Conservation (phyloP, 371 early-diverging fungal species). For the Mortierella sp. region DNA sequence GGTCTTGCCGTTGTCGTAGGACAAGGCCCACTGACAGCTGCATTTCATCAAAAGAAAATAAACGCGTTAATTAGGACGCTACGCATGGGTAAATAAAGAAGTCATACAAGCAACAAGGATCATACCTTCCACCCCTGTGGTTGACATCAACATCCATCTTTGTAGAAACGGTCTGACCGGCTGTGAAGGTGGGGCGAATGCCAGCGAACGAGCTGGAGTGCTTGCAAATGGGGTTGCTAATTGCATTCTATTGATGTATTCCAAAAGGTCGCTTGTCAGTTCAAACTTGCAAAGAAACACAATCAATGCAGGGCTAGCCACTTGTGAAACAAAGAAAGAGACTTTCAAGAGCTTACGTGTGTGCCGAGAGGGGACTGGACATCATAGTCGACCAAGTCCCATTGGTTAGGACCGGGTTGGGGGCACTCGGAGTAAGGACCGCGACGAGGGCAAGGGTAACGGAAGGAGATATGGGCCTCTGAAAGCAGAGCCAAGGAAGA, state of each 20-base stretch:
- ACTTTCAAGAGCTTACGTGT: slow-evolving; percentile 18
- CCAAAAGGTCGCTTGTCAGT: background rate
- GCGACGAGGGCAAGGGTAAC: slow-evolving; percentile 56
- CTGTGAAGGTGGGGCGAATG: slow-evolving; percentile 46
- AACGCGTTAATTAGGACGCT: background rate
- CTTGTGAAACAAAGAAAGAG: background rate
- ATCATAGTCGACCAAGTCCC: slow-evolving; percentile 52
- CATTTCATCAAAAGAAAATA: background rate
- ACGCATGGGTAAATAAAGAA: background rate
- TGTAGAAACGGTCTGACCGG: slow-evolving; percentile 43
- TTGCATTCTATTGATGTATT: slow-evolving; percentile 14
- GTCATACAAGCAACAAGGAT: background rate
- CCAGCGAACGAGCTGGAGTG: slow-evolving; percentile 46
- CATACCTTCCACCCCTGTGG: slow-evolving; percentile 52
- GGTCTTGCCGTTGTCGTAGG: slow-evolving; percentile 69
- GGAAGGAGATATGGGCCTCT: slow-evolving; percentile 56
- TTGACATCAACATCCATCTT: slow-evolving; percentile 54
- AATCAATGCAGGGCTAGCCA: background rate
- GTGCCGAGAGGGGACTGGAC: slow-evolving; percentile 51
- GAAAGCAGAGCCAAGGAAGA: slow-evolving; percentile 41
- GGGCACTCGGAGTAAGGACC: slow-evolving; percentile 53
- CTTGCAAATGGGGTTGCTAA: slow-evolving; percentile 51
- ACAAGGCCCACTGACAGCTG: slow-evolving; percentile 75
- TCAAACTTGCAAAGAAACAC: background rate
- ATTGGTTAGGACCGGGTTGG: slow-evolving; percentile 28